Evolutionary conservation across 306 rosid species (phyloP), one percentile per base, ranked within the genome.

Genomic region (Dalbergia cochinchinensis): DNA sequence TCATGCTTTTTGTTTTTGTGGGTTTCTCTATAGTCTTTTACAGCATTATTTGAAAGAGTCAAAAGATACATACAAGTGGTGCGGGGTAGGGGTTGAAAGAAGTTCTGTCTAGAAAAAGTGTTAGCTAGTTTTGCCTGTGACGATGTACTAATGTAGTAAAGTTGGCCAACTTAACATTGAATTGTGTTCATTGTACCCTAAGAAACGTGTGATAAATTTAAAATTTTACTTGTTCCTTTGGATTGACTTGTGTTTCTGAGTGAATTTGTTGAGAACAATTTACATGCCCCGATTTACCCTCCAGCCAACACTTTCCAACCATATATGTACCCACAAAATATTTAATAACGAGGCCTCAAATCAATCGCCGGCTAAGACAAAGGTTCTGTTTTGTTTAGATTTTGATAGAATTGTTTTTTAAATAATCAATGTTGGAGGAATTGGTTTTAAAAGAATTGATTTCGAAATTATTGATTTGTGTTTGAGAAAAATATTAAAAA

Each of bases 11-110:
- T 31, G 61, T 55, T 77, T 65, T 53, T 15, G 85, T 73, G 50
- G 76, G 34, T 47, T 71, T 73, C 54, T n/a, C 45, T 66, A 5
- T 19, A 72, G 60, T 65, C 19, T 39, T 73, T 6, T 73, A 65
- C 60, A 78, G 65, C 79, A 64, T 71, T 47, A 58, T 76, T 45
- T 58, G 83, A 13, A 37, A 76, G 41, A 69, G 62, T 83, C 64
- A 71, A 57, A 78, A 76, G 41, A 57, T 83, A 64, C 13, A 78
- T 31, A 26, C 31, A 60, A 73, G 54, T 2, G 12, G 53, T 48
- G 68, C 48, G 57, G 71, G 80, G 48, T 73, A 83, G 77, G 80
- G 83, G 16, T 78, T 73, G 77, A 60, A 66, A 57, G 68, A 76
- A 78, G 65, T 78, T 57, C 19, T 48, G 45, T 60, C 50, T 50